These are phyloP conservation scores for Pythium biforme DNA, from an alignment of 352 stramenopile species.

Conservation along the genomic window DNA sequence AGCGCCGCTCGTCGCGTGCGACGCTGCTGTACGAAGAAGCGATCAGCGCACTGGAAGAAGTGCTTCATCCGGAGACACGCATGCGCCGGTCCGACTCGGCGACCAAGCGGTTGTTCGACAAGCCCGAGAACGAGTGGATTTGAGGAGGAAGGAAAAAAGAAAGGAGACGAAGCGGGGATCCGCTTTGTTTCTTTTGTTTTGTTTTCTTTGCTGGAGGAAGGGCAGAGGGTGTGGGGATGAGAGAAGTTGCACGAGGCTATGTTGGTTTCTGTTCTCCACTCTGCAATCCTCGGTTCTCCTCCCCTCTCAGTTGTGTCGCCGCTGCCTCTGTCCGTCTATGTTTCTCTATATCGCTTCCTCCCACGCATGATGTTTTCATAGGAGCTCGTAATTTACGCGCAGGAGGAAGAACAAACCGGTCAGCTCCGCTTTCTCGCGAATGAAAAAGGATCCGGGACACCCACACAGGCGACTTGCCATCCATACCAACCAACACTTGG, in stretches of 20 bases:
- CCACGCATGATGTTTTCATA: not conserved
- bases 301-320: too few relatives aligned
- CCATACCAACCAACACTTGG: not conserved
- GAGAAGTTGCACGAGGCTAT: too few relatives aligned
- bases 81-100: constrained; percentile 20
- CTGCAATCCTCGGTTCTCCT: too few relatives aligned
- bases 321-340: not conserved
- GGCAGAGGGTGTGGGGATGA: too few relatives aligned
- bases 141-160: not conserved
- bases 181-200: too few relatives aligned
- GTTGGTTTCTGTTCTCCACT: too few relatives aligned
- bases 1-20: constrained; percentile 20
- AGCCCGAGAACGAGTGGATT: constrained; percentile 30
- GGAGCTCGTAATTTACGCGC: not conserved
- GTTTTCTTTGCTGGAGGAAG: too few relatives aligned
- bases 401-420: not conserved
- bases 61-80: constrained; percentile 21
- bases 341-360: not conserved
- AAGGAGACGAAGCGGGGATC: too few relatives aligned
- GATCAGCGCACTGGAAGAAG: constrained; percentile 25
- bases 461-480: not conserved
- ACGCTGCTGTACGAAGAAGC: constrained; percentile 30
- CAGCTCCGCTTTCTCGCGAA: not conserved
- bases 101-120: constrained; percentile 18
- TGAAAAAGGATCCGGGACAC: not conserved